A percentile compares a stretch with the other conserved stretches of the same genome.
Conservation (phyloP, 768 basidiomycete genomes). For the Clathrus columnatus region DNA sequence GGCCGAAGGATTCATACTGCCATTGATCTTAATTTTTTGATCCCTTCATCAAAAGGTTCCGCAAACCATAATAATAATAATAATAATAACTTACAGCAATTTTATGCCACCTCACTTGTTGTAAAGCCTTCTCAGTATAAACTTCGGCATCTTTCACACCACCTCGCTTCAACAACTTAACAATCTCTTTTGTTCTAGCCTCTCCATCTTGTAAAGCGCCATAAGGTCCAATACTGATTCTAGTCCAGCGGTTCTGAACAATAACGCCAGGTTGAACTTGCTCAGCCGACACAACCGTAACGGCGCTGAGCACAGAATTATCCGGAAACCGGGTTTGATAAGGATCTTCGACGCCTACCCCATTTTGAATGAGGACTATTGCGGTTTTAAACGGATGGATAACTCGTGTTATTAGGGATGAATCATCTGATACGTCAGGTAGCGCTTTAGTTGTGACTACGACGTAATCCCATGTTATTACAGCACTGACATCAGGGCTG, state of each 20-base stretch:
- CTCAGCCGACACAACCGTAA: slow-evolving; percentile 22
- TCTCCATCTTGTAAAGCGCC: slow-evolving; percentile 8
- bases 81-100: slow-evolving; percentile 15
- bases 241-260: slow-evolving; percentile 23
- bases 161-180: slow-evolving; percentile 17
- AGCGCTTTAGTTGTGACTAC: slow-evolving; percentile 25
- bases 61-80: not conserved
- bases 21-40: slow-evolving; percentile 15
- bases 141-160: slow-evolving; percentile 21
- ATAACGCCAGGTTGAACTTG: slow-evolving; percentile 20
- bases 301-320: slow-evolving; percentile 19
- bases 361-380: slow-evolving; percentile 24
- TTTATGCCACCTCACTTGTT: slow-evolving; percentile 25
- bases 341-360: slow-evolving; percentile 23
- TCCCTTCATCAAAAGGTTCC: no score
- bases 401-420: slow-evolving; percentile 11
- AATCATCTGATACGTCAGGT: slow-evolving; percentile 21
- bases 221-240: slow-evolving; percentile 22
- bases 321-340: slow-evolving; percentile 18
- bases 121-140: slow-evolving; percentile 19
- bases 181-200: slow-evolving; percentile 12
- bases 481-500: not conserved
- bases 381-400: slow-evolving; percentile 12
- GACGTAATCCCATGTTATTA: slow-evolving; percentile 19
- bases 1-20: slow-evolving; percentile 21